A percentile compares a stretch with the other conserved stretches of the same genome.
Conservation (phyloP, 768 basidiomycete species). For the Chalciporus sphaerocephalus region DNA sequence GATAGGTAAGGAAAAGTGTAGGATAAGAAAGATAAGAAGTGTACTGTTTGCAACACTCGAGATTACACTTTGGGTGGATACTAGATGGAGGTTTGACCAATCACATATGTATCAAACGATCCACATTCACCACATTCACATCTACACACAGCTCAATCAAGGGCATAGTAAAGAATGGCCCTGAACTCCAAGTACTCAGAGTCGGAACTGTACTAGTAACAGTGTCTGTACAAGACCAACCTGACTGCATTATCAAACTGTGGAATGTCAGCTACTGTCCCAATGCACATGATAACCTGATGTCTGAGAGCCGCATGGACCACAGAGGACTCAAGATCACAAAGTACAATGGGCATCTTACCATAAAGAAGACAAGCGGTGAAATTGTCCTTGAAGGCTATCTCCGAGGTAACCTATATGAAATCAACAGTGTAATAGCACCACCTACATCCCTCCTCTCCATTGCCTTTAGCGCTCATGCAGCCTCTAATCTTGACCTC, state of each 20-base stretch:
- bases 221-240: background rate
- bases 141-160: background rate
- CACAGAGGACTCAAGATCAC: conserved; percentile 5
- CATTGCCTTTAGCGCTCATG: background rate
- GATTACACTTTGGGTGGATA: conserved; percentile 6
- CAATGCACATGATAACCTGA: conserved; percentile 1
- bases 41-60: no score
- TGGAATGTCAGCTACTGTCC: conserved; percentile 7
- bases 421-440: conserved; percentile 5
- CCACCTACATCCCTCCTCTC: background rate
- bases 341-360: background rate
- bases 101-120: background rate
- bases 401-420: conserved; percentile 5
- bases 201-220: background rate
- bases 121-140: conserved; percentile 1
- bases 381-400: conserved; percentile 7
- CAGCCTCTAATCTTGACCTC: conserved; percentile 3
- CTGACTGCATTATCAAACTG: conserved; percentile 2
- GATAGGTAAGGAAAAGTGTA: no score
- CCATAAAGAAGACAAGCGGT: background rate
- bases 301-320: conserved; percentile 10
- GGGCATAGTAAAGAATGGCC: conserved; percentile 7
- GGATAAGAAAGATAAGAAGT: no score
- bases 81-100: conserved; percentile 1
- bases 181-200: background rate